A percentile compares a stretch with the other conserved stretches of the same genome.
Evolutionary conservation across 345 rosid species (phyloP).

Genomic region (Hibiscus trionum): DNA sequence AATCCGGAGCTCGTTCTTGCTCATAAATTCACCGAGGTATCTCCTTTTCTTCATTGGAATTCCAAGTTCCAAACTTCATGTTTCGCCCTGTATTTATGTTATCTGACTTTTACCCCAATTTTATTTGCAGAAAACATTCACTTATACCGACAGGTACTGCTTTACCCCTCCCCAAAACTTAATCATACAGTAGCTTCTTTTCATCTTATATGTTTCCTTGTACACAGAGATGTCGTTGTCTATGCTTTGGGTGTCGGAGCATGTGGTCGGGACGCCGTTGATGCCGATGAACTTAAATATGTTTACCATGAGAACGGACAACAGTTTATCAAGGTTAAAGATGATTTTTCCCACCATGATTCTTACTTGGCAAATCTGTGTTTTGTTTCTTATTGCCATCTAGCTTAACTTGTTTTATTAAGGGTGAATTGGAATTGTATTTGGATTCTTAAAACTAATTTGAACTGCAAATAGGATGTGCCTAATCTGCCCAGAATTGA

Average conservation of each 20-base stretch:
- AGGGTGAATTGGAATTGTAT: background rate
- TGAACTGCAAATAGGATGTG: background rate
- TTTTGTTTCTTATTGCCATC: background rate
- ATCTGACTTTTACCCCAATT: background rate
- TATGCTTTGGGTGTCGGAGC: conserved; percentile 91
- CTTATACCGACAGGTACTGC: conserved; percentile 56
- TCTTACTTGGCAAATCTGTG: background rate
- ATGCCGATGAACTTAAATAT: conserved; percentile 64
- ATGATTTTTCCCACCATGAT: background rate
- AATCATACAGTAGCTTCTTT: background rate
- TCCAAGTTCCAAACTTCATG: background rate
- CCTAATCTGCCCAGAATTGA: background rate
- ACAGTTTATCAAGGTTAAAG: conserved; percentile 52
- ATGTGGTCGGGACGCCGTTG: conserved; percentile 60
- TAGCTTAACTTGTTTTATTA: background rate
- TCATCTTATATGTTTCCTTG: background rate
- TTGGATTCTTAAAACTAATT: background rate
- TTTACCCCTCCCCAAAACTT: background rate
- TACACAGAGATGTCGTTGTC: conserved; percentile 59
- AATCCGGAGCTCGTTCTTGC: conserved; percentile 45
- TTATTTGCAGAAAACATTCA: conserved; percentile 31
- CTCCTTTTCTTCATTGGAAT: background rate
- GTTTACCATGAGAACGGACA: conserved; percentile 69
- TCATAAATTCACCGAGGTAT: conserved; percentile 66
- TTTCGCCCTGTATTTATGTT: background rate